Evolutionary conservation across 192 early-diverging fungal species (phyloP).

Genomic region (Backusella psychrophila): DNA sequence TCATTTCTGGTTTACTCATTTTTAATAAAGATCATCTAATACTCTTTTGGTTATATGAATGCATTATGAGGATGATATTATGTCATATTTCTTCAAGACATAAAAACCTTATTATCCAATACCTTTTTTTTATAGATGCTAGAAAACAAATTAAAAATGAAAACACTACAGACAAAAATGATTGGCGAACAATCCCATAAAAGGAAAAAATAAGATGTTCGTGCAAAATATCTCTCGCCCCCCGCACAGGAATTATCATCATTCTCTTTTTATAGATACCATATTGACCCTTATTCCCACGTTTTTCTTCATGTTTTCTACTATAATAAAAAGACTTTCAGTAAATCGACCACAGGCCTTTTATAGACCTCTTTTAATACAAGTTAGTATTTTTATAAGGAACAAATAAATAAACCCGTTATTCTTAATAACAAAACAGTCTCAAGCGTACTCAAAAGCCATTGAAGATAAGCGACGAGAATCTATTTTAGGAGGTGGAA

Average conservation of each 20-base stretch:
- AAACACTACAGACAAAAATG: background rate
- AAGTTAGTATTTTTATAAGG: background rate
- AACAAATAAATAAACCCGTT: background rate
- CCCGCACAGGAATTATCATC: no score
- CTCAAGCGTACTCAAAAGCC: background rate
- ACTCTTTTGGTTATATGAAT: background rate
- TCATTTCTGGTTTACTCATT: background rate
- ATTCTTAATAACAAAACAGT: constrained; percentile 2
- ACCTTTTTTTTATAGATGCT: background rate
- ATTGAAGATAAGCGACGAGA: constrained; percentile 72
- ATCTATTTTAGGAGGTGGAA: constrained; percentile 76
- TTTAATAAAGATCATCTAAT: background rate
- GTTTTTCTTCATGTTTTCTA: background rate
- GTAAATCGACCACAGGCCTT: background rate
- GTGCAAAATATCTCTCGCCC: no score
- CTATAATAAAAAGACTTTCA: background rate
- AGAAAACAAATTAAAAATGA: background rate
- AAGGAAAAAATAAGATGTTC: no score
- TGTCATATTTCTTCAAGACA: background rate
- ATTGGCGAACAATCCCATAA: background rate
- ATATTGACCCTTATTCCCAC: background rate
- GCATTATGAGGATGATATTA: background rate
- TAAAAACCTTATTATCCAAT: background rate
- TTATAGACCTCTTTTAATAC: background rate
- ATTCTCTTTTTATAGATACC: no score